phyloP scores from a whole-genome alignment of 2,329 filamentous ascomycete genomes.

The Xylariaceae sp. region DNA sequence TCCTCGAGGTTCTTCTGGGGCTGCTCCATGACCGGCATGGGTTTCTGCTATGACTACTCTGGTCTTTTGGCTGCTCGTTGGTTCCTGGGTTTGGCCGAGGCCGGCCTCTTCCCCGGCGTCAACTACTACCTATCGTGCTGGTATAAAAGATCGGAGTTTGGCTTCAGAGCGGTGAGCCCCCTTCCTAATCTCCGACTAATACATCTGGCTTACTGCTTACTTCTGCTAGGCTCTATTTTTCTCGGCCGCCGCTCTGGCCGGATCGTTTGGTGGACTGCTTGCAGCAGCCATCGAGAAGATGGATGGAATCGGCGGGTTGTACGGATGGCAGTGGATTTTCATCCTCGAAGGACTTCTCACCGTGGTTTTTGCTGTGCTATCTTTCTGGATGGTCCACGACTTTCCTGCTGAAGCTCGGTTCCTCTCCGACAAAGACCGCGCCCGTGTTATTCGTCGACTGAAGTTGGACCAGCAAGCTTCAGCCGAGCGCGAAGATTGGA shows the following conservation, averaged over 20 bases:
- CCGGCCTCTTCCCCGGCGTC: constrained; percentile 68
- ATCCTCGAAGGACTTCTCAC: constrained; percentile 66
- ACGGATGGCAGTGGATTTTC: constrained; percentile 60
- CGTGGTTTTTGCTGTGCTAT: constrained; percentile 57
- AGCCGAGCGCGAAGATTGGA: constrained; percentile 69
- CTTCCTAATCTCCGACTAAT: too few relatives aligned
- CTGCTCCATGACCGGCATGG: constrained; percentile 60
- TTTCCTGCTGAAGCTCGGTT: constrained; percentile 74
- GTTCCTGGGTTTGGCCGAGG: constrained; percentile 68
- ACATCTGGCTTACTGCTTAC: constrained; percentile 3
- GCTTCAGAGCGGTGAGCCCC: constrained; percentile 55
- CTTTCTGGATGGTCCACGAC: constrained; percentile 75
- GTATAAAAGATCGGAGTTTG: constrained; percentile 75
- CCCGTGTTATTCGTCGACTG: constrained; percentile 64
- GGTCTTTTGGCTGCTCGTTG: constrained; percentile 59
- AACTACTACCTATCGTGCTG: constrained; percentile 79
- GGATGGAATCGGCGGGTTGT: constrained; percentile 50
- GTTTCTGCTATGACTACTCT: constrained; percentile 55
- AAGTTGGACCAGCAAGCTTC: constrained; percentile 64
- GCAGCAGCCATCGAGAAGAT: constrained; percentile 66
- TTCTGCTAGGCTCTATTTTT: constrained; percentile 61
- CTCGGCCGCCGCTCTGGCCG: constrained; percentile 70
- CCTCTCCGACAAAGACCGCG: constrained; percentile 60
- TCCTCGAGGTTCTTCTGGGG: constrained; percentile 53
- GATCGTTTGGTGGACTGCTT: constrained; percentile 68